phyloP scores from a whole-genome alignment of 176 grass and related monocot species.

The Phragmites australis region DNA sequence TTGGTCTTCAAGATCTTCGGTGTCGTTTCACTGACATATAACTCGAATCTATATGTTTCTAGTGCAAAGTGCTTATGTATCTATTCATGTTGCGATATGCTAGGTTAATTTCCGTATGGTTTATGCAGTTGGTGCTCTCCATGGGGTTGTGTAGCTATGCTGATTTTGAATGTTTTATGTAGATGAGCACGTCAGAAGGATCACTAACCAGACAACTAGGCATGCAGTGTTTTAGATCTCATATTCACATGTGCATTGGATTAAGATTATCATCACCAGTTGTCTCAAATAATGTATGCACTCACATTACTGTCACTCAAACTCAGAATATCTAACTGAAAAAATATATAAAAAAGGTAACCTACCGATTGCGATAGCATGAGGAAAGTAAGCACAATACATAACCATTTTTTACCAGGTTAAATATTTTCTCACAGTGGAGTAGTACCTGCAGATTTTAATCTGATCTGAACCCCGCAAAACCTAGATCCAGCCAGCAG shows the following conservation, averaged over 20 bases:
- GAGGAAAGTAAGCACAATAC: not conserved
- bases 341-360: not conserved
- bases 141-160: conserved; percentile 37
- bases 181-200: conserved; percentile 54
- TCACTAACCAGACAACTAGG: conserved; percentile 53
- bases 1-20: not conserved
- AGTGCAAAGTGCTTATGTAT: not conserved
- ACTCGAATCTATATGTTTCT: not conserved
- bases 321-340: conserved; percentile 38
- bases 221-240: conserved; percentile 49
- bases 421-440: not conserved
- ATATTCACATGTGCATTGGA: conserved; percentile 49
- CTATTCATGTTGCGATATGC: conserved; percentile 2
- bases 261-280: conserved; percentile 52
- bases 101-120: not conserved
- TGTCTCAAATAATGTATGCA: conserved; percentile 40
- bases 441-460: not conserved
- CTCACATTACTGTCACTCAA: conserved; percentile 24
- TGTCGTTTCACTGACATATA: not conserved
- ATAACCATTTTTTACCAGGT: not conserved
- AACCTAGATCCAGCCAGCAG: conserved; percentile 48
- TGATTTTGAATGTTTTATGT: conserved; percentile 46
- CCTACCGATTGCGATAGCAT: not conserved
- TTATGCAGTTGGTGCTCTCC: conserved; percentile 16
- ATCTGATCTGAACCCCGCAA: conserved; percentile 29